phyloP scores from a whole-genome alignment of 768 basidiomycete species.

The Naematelia aurantialba region DNA sequence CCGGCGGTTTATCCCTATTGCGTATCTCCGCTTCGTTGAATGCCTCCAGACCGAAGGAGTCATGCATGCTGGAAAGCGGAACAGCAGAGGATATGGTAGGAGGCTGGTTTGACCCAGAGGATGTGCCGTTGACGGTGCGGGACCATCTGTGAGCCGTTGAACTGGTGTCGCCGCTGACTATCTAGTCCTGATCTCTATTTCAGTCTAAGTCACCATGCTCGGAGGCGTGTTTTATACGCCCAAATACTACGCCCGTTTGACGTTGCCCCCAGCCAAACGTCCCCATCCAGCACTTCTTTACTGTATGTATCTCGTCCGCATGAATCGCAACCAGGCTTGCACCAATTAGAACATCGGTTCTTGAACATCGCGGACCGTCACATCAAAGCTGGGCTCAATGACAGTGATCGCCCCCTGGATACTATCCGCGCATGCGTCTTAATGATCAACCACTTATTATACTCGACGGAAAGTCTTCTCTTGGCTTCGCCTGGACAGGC shows the following conservation, averaged over 20 bases:
- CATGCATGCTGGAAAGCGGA: background rate
- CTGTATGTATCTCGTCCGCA: conserved; percentile 28
- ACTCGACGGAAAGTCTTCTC: conserved; percentile 13
- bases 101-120: conserved; percentile 30
- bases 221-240: conserved; percentile 12
- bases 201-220: conserved; percentile 11
- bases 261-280: conserved; percentile 18
- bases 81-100: conserved; percentile 4
- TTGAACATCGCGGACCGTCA: conserved; percentile 24
- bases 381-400: conserved; percentile 14
- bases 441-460: conserved; percentile 13
- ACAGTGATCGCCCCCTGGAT: conserved; percentile 23
- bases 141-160: conserved; percentile 17
- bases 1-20: background rate
- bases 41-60: background rate
- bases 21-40: background rate
- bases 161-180: conserved; percentile 1
- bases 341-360: conserved; percentile 20
- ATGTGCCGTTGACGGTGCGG: conserved; percentile 23
- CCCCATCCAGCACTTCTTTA: conserved; percentile 35
- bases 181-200: conserved; percentile 22
- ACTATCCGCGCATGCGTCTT: conserved; percentile 12
- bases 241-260: conserved; percentile 23
- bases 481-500: conserved; percentile 16
- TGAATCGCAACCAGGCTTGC: conserved; percentile 17